Evolutionary conservation across 352 stramenopile genomes (phyloP).

Genomic region (Phytophthora pisi): DNA sequence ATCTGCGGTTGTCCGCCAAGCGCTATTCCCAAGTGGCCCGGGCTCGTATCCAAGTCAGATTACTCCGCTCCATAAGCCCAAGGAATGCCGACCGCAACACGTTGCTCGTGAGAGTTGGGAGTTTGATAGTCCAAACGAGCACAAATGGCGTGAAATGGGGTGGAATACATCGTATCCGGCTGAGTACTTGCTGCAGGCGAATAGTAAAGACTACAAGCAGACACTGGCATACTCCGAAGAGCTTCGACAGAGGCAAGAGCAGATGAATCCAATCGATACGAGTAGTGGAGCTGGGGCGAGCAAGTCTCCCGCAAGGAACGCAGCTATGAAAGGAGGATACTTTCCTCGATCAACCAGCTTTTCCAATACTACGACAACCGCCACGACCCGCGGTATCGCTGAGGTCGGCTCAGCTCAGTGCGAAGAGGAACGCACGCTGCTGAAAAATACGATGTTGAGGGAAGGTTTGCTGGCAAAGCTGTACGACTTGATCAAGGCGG

Average conservation of each 20-base stretch:
- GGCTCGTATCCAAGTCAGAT: conserved; percentile 50
- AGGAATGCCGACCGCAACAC: conserved; percentile 20
- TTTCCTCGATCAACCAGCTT: conserved; percentile 30
- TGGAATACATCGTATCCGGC: conserved; percentile 77
- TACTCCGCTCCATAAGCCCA: conserved; percentile 33
- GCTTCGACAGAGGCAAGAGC: conserved; percentile 24
- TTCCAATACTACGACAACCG: conserved; percentile 26
- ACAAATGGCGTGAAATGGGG: conserved; percentile 65
- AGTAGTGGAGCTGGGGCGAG: neutral
- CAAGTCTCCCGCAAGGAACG: conserved; percentile 17
- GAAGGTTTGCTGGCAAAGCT: conserved; percentile 66
- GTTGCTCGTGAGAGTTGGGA: conserved; percentile 11
- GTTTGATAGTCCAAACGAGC: conserved; percentile 24
- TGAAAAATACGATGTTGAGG: conserved; percentile 64
- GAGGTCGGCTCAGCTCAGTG: conserved; percentile 32
- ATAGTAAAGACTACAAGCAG: conserved; percentile 51
- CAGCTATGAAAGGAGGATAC: conserved; percentile 14
- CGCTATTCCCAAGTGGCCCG: conserved; percentile 47
- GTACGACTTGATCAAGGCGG: conserved; percentile 39
- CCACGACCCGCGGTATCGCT: conserved; percentile 26
- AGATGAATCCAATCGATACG: neutral
- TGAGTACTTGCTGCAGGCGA: conserved; percentile 54
- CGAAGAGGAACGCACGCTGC: conserved; percentile 38
- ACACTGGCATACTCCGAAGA: conserved; percentile 73
- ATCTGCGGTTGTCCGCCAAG: conserved; percentile 45